Percentiles rank a stretch among this genome's conserved stretches.
These are phyloP conservation scores for Coemansia sp. DNA, from an alignment of 192 early-diverging fungal species.

Conservation along the genomic window DNA sequence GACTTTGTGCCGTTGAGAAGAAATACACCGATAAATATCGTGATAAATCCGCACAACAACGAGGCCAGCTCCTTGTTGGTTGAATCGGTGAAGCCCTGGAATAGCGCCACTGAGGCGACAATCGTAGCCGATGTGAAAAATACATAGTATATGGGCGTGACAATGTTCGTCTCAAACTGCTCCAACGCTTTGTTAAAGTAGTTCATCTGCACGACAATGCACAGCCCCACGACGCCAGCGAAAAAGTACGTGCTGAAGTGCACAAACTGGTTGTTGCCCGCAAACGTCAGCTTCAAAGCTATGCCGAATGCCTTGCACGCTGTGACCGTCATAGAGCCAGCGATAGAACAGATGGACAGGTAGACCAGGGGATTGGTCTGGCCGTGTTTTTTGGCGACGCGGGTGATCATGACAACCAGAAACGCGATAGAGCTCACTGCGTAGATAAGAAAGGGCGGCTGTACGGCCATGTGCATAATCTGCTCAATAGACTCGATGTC, in stretches of 20 bases:
- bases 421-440: constrained; percentile 65
- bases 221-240: constrained; percentile 72
- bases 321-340: constrained; percentile 93
- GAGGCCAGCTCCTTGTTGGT: constrained; percentile 75
- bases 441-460: constrained; percentile 85
- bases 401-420: constrained; percentile 78
- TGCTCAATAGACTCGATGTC: constrained; percentile 80
- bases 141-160: constrained; percentile 93
- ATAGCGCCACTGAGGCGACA: constrained; percentile 84
- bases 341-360: constrained; percentile 93
- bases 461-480: constrained; percentile 77
- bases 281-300: constrained; percentile 89
- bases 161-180: constrained; percentile 88
- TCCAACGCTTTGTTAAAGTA: constrained; percentile 98
- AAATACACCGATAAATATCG: constrained; percentile 93
- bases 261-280: constrained; percentile 88
- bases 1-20: constrained; percentile 67
- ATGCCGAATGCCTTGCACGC: constrained; percentile 94
- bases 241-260: constrained; percentile 91
- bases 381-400: constrained; percentile 78
- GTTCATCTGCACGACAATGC: constrained; percentile 95
- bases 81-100: constrained; percentile 81
- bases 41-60: constrained; percentile 87
- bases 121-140: constrained; percentile 96
- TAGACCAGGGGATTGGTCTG: constrained; percentile 84